Base-by-base conservation (phyloP, 257 asterid species). In the Solanum chiquidenum region DNA sequence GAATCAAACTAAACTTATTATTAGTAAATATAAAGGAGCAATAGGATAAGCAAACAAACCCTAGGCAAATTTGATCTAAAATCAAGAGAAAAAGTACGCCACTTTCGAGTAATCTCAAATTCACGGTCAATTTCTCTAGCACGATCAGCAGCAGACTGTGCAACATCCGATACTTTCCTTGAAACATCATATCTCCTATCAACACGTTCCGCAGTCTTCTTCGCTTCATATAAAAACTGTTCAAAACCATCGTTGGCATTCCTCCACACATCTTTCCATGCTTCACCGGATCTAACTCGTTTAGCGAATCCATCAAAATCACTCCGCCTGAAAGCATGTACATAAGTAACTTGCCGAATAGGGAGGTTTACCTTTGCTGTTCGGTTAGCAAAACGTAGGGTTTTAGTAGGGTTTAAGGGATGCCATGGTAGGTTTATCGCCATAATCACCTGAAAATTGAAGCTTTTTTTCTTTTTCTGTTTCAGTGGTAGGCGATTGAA, bases 221-320 rank as follows among this genome's bases (percentile, higher is more conserved):
- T 94, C 1, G 98, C 89, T 92, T 97, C 99, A 85, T 87, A 97
- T 0, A 96, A 86, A 10, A 97, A 85, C 89, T 89, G 93, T 84
- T 97, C 99, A 91, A 97, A 96, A 21, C 98, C 94, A 88, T 95
- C 95, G 92, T 97, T 97, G 73, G 98, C 98, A 33, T 89, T 88
- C 88, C 92, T 88, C 99, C 98, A 96, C 27, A 92, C 95, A 80
- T 90, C 97, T 74, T 92, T 97, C 98, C 95, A 96, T 23, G 92
- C 92, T 91, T 95, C 94, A 74, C 96, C 95, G 88, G 99, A 97
- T 40, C 91, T 86, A 21, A 94, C 83, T 89, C 99, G 97, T 89
- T 68, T 85, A 6, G 98, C 95, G 88, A 96, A 96, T 10, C 96
- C 96, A 66, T 97, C 99, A 87, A 97, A 74, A 88, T 96, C 99